Evolutionary conservation across 192 early-diverging fungal species (phyloP).

Genomic region (Pilaira anomala): DNA sequence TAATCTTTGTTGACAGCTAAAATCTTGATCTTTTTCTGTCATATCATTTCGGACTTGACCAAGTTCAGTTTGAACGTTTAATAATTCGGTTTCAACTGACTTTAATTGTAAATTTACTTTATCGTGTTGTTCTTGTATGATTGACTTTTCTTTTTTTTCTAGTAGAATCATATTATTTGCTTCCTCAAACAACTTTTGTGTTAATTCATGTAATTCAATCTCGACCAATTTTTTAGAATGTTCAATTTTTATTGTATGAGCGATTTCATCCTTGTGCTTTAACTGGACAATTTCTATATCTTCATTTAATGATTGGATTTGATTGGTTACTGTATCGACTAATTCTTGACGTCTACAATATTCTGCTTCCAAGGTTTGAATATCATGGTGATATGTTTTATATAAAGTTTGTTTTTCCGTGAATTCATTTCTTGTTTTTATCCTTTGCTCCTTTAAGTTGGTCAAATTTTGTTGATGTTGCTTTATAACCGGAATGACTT

Average conservation of each 20-base stretch:
- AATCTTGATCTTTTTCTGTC: constrained; percentile 52
- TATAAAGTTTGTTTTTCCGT: not conserved
- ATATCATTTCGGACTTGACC: constrained; percentile 74
- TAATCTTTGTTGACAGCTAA: constrained; percentile 20
- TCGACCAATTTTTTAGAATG: constrained; percentile 82
- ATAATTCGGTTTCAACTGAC: constrained; percentile 54
- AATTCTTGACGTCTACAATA: not conserved
- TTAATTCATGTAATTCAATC: constrained; percentile 87
- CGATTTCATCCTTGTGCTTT: constrained; percentile 74
- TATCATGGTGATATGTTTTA: not conserved
- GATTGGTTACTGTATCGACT: not conserved
- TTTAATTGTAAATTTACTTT: constrained; percentile 52
- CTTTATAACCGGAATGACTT: not conserved
- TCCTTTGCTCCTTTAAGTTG: not conserved
- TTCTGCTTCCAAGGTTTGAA: not conserved
- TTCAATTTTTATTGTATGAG: constrained; percentile 75
- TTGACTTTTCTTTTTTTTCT: constrained; percentile 57
- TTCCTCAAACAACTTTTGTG: constrained; percentile 81
- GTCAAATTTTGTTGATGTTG: not conserved
- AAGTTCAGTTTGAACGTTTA: constrained; percentile 69
- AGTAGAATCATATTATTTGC: constrained; percentile 80
- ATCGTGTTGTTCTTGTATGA: constrained; percentile 43
- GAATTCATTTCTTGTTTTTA: not conserved
- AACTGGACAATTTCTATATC: constrained; percentile 65
- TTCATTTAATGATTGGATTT: constrained; percentile 36